Conservation (phyloP, 371 early-diverging fungal genomes). For the Saksenaea vasiformis region DNA sequence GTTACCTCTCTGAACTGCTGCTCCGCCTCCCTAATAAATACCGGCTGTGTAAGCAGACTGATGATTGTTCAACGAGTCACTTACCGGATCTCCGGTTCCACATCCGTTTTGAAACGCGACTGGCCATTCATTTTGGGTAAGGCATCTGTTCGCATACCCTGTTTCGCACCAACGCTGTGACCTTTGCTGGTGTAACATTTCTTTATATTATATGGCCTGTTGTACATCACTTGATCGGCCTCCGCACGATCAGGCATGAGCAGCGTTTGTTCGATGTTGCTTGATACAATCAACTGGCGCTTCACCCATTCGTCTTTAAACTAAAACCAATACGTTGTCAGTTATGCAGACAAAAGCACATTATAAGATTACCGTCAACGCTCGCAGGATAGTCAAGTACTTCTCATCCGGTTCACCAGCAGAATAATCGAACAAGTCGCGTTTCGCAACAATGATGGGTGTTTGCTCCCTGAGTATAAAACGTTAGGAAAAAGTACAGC, state of each 20-base stretch:
- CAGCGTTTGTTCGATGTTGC: conserved; percentile 77
- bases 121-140: conserved; percentile 35
- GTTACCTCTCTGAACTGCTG: background rate
- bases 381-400: conserved; percentile 71
- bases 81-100: conserved; percentile 45
- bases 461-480: conserved; percentile 15
- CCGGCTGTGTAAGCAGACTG: background rate
- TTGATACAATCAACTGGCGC: conserved; percentile 73
- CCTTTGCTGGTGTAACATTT: conserved; percentile 68
- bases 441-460: conserved; percentile 61
- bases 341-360: background rate
- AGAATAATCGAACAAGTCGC: conserved; percentile 72
- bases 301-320: conserved; percentile 77
- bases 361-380: conserved; percentile 48
- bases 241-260: conserved; percentile 70
- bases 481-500: background rate
- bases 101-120: conserved; percentile 48
- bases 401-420: conserved; percentile 68
- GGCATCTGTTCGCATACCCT: conserved; percentile 48
- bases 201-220: conserved; percentile 70
- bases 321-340: conserved; percentile 12
- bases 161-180: conserved; percentile 64
- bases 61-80: background rate
- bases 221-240: conserved; percentile 76
- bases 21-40: conserved; percentile 6